Conservation (phyloP, 495 filamentous ascomycete genomes). For the Penicillium tannophilum region DNA sequence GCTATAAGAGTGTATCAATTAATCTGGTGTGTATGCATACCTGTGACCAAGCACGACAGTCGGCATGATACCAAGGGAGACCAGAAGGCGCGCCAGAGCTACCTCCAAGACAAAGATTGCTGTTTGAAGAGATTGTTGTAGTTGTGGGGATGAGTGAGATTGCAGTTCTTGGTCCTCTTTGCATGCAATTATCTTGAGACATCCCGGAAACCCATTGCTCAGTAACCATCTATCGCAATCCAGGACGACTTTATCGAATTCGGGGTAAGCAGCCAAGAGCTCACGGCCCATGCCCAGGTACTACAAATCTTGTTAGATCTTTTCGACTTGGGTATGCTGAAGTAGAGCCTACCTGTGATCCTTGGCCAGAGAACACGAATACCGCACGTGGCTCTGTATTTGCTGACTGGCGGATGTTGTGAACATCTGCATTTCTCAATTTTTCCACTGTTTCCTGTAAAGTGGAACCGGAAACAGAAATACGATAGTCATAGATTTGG, state of each 20-base stretch:
- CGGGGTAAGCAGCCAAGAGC: not conserved
- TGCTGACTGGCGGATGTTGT: not conserved
- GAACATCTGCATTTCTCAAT: not conserved
- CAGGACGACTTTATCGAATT: not conserved
- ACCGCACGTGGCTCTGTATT: not conserved
- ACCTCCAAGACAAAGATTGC: constrained; percentile 1
- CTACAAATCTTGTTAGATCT: not conserved
- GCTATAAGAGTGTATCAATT: not conserved
- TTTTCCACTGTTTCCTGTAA: not conserved
- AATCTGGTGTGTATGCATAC: not conserved
- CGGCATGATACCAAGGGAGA: not conserved
- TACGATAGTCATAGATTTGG: not conserved
- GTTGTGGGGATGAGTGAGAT: not conserved
- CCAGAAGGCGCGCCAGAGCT: not conserved
- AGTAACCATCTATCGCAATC: not conserved
- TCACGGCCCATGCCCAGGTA: constrained; percentile 1
- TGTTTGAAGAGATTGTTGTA: not conserved
- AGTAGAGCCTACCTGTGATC: not conserved
- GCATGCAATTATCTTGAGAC: not conserved
- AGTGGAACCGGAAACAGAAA: not conserved
- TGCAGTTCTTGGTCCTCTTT: not conserved
- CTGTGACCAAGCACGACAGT: not conserved
- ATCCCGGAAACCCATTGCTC: not conserved
- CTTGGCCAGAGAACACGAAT: constrained; percentile 2
- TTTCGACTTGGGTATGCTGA: not conserved